A percentile compares a stretch with the other conserved stretches of the same genome.
phyloP scores from a whole-genome alignment of 2,329 filamentous ascomycete species.

The Neocucurbitaria cava region DNA sequence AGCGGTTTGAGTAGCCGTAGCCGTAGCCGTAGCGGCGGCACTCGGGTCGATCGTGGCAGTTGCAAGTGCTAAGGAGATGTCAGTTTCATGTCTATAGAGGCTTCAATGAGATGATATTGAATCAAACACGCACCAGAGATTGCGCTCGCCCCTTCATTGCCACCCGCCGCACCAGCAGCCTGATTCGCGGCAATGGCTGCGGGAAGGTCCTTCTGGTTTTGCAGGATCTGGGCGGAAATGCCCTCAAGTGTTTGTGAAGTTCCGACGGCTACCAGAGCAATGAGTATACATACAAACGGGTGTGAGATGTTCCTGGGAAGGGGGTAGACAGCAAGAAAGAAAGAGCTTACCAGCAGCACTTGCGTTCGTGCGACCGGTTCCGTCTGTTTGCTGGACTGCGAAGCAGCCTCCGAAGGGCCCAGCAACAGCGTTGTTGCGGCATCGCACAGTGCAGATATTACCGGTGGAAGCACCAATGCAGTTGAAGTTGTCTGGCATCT shows the following conservation, averaged over 20 bases:
- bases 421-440: constrained; percentile 65
- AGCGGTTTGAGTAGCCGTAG: constrained; percentile 7
- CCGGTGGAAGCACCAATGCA: constrained; percentile 62
- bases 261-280: constrained; percentile 46
- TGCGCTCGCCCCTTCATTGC: constrained; percentile 46
- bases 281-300: constrained; percentile 30
- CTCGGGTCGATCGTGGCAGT: constrained; percentile 24
- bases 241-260: constrained; percentile 57
- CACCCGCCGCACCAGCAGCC: constrained; percentile 49
- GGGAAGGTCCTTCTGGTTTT: constrained; percentile 61
- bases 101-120: constrained; percentile 19
- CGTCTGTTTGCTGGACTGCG: constrained; percentile 64
- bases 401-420: constrained; percentile 70
- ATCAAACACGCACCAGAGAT: constrained; percentile 47
- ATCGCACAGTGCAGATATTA: constrained; percentile 68
- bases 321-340: not conserved
- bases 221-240: constrained; percentile 57
- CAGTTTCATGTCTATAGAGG: constrained; percentile 8
- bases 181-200: constrained; percentile 57
- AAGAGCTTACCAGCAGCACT: constrained; percentile 36
- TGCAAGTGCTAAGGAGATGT: constrained; percentile 20
- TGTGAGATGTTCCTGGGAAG: constrained; percentile 3
- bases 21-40: constrained; percentile 8
- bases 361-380: constrained; percentile 31
- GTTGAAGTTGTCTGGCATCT: constrained; percentile 63